Conservation (phyloP, 139 green algal genomes). For the Coelastrella sp. region DNA sequence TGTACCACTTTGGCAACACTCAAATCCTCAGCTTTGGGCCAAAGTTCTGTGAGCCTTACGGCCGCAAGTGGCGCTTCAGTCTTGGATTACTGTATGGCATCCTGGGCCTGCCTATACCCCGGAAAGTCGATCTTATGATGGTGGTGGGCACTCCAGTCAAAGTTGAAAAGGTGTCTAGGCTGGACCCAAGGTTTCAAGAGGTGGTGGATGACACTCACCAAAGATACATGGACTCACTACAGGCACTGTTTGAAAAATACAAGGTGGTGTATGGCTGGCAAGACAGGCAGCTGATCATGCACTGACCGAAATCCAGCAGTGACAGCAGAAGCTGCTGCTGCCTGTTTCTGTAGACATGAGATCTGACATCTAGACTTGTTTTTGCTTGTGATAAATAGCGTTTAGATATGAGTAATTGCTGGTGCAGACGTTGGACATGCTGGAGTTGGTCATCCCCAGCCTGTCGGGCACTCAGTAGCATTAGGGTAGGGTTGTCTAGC, state of each 20-base stretch:
- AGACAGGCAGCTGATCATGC: slow-evolving; percentile 44
- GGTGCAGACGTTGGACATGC: not conserved
- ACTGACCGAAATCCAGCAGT: slow-evolving; percentile 7
- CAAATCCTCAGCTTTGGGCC: slow-evolving; percentile 48
- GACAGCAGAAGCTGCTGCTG: too few species aligned
- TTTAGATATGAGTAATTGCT: too few species aligned
- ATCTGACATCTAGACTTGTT: too few species aligned
- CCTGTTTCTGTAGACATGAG: too few species aligned
- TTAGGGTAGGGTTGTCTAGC: too few species aligned
- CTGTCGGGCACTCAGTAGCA: not conserved
- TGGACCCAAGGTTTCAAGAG: slow-evolving; percentile 40
- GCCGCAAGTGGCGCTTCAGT: slow-evolving; percentile 37
- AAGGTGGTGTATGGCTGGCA: slow-evolving; percentile 44
- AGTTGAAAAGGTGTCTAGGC: slow-evolving; percentile 9
- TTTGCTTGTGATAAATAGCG: too few species aligned
- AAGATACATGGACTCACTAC: slow-evolving; percentile 29
- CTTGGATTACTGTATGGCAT: slow-evolving; percentile 53
- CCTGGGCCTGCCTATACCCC: slow-evolving; percentile 42
- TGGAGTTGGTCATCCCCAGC: not conserved
- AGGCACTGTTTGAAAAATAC: slow-evolving; percentile 41
- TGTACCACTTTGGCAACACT: slow-evolving; percentile 58
- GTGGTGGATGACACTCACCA: slow-evolving; percentile 46
- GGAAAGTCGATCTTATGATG: slow-evolving; percentile 42
- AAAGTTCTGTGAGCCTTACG: slow-evolving; percentile 22
- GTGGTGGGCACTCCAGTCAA: slow-evolving; percentile 47